These are phyloP conservation scores for Eutypa lata DNA, from an alignment of 2,329 filamentous ascomycete species.

Conservation along the genomic window DNA sequence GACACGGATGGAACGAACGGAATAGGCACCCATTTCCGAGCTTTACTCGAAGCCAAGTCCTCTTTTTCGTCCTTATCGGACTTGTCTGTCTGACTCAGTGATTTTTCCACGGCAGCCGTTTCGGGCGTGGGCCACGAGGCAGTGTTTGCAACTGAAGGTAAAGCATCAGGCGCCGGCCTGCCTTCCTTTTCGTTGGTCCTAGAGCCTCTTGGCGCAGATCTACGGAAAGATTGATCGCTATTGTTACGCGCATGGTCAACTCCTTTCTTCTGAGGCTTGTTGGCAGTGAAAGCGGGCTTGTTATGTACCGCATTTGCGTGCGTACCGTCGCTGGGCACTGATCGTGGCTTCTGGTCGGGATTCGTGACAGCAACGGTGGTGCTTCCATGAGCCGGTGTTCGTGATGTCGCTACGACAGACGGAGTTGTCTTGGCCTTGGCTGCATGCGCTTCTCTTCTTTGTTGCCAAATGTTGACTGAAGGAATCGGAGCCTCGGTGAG, in stretches of 20 bases:
- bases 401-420: slow-evolving; percentile 11
- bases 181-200: slow-evolving; percentile 43
- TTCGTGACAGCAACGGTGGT: slow-evolving; percentile 1
- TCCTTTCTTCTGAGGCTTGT: slow-evolving; percentile 41
- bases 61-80: slow-evolving; percentile 60
- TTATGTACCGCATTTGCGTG: slow-evolving; percentile 17
- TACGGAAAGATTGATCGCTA: slow-evolving; percentile 37
- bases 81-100: slow-evolving; percentile 64
- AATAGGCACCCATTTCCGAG: slow-evolving; percentile 76
- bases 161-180: slow-evolving; percentile 27
- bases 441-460: slow-evolving; percentile 66
- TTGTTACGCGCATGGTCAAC: slow-evolving; percentile 37
- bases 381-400: slow-evolving; percentile 17
- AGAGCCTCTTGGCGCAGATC: slow-evolving; percentile 41
- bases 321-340: slow-evolving; percentile 15
- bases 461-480: slow-evolving; percentile 82
- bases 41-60: slow-evolving; percentile 44
- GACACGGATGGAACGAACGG: slow-evolving; percentile 80
- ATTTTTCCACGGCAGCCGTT: slow-evolving; percentile 71
- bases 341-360: slow-evolving; percentile 17
- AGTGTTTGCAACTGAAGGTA: slow-evolving; percentile 71
- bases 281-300: slow-evolving; percentile 32
- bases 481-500: slow-evolving; percentile 81
- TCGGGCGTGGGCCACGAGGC: slow-evolving; percentile 89
- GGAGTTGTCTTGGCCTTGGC: slow-evolving; percentile 45